These are phyloP conservation scores for Penicillium sp. DNA, from an alignment of 2,329 filamentous ascomycete species.

Conservation along the genomic window DNA sequence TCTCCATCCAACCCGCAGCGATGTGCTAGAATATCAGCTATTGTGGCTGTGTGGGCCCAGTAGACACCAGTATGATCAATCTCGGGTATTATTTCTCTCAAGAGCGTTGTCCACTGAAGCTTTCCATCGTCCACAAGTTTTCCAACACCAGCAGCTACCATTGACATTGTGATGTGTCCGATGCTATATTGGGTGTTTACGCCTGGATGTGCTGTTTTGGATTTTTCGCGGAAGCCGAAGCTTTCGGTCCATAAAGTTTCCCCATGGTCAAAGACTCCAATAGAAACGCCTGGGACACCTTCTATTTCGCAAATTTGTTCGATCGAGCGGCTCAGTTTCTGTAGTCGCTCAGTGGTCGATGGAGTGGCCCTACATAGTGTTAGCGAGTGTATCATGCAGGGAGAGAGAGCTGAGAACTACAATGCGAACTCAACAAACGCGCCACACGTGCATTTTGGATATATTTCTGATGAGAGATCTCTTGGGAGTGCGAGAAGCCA, in stretches of 20 bases:
- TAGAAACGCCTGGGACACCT: neutral
- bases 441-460: neutral
- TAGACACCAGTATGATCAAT: neutral
- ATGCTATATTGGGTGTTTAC: constrained; percentile 4
- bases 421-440: no score
- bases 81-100: neutral
- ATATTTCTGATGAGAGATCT: neutral
- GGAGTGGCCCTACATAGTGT: neutral
- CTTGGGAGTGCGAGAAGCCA: neutral
- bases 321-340: neutral
- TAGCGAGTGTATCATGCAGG: neutral
- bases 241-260: neutral
- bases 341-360: neutral
- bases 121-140: constrained; percentile 2
- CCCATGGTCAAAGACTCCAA: constrained; percentile 2
- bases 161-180: neutral
- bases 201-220: neutral
- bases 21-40: constrained; percentile 2
- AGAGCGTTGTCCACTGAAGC: neutral
- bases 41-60: neutral
- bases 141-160: constrained; percentile 4
- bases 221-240: neutral
- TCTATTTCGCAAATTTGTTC: neutral
- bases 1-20: constrained; percentile 6
- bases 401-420: no score